phyloP scores from a whole-genome alignment of 176 grass and related monocot genomes.

The Aegilops speltoides region DNA sequence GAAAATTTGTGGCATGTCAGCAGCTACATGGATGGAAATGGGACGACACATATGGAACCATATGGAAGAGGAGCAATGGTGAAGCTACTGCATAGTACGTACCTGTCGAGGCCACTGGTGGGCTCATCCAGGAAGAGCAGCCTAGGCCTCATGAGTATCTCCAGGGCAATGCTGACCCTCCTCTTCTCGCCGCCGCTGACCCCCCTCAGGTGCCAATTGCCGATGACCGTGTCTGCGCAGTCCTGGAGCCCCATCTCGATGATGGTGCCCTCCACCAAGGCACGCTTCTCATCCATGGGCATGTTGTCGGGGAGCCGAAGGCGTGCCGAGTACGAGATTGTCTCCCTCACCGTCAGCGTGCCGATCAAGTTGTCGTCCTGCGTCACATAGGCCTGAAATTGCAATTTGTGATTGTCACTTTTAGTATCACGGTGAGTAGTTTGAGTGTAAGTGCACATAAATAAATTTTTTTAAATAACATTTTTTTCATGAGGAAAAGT shows the following conservation, averaged over 20 bases:
- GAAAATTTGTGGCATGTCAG: background rate
- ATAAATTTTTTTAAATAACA: background rate
- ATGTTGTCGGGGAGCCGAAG: constrained; percentile 90
- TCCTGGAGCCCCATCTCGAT: constrained; percentile 99
- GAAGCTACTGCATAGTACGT: background rate
- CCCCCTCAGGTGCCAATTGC: constrained; percentile 96
- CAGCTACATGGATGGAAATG: background rate
- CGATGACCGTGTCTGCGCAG: constrained; percentile 82
- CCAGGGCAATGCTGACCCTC: constrained; percentile 91
- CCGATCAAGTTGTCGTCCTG: constrained; percentile 97
- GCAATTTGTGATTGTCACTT: background rate
- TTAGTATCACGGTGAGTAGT: background rate
- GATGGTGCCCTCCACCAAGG: constrained; percentile 89
- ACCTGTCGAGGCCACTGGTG: constrained; percentile 96
- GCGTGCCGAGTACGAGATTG: constrained; percentile 81
- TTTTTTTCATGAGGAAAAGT: background rate
- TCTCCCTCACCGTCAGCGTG: constrained; percentile 90
- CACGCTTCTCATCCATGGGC: constrained; percentile 77
- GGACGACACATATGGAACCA: background rate
- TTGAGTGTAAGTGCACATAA: background rate
- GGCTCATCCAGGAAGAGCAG: constrained; percentile 95
- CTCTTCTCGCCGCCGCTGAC: constrained; percentile 96
- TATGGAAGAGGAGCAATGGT: background rate
- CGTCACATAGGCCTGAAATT: constrained; percentile 77
- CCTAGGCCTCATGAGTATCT: constrained; percentile 96